Base-by-base conservation (phyloP, 805 yeast genomes). In the Saccharomycopsis javanensis region DNA sequence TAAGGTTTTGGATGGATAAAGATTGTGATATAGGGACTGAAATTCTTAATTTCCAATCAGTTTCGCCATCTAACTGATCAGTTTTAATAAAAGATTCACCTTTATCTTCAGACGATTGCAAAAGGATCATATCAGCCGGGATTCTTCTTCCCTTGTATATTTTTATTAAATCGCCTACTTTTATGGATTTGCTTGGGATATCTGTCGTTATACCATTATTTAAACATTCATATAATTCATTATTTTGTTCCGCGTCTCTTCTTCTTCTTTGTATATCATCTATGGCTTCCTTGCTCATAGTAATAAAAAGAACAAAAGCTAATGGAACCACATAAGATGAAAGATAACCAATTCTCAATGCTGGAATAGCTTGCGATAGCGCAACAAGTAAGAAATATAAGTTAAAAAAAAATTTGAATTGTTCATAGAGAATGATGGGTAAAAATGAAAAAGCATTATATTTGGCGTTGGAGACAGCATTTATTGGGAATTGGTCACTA, bases 41-140 rank as follows among this genome's bases (percentile, higher is more conserved):
- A 38, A 88, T 72, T 64, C 99, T 76, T 56, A 94, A 75, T 69
- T 94, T 94, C 99, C 99, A 94, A 72, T 94, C 99, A 5, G 99
- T 94, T 70, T 94, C 99, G 67, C 99, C 99, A 70, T 94, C 99
- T 54, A 94, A 75, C 71, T 94, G 99, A 73, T 94, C 99, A 0
- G 99, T 94, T 65, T 96, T 87, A 62, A 94, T 88, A 65, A 95
- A 94, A 1, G 91, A 79, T 67, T 94, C 99, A 6, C 97, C 97
- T 2, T 79, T 76, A 2, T 76, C 67, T 67, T 88, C 97, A 57
- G 89, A 83, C 0, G 96, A 84, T 67, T 88, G 95, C 50, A 94
- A 71, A 28, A 94, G 70, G 6, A 94, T 73, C 82, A 90, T 77
- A 69, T 94, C 99, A 0, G 99, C 98, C 0, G 99, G 99, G 1